Conservation (phyloP, 192 early-diverging fungal genomes). For the Haplosporangium gracile region DNA sequence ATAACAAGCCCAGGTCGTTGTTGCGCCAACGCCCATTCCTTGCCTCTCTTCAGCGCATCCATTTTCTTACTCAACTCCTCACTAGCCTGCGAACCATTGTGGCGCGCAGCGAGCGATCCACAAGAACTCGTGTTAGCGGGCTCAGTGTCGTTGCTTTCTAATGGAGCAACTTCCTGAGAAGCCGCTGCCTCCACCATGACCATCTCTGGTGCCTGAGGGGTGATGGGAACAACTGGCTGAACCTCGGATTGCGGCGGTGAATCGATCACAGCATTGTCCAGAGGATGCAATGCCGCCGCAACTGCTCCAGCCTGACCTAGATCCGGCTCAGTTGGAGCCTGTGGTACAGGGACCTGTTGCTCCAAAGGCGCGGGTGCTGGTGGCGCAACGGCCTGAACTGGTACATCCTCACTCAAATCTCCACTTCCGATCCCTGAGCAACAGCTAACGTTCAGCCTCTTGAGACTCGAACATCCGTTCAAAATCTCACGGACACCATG, state of each 20-base stretch:
- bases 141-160: background rate
- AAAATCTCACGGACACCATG: constrained; percentile 48
- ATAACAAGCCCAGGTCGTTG: constrained; percentile 47
- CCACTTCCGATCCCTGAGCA: constrained; percentile 52
- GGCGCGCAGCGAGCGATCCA: background rate
- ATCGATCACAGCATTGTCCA: background rate
- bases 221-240: background rate
- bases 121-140: background rate
- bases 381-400: background rate
- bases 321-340: background rate
- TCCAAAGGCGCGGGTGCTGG: background rate
- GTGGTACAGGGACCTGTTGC: background rate
- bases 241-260: background rate
- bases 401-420: background rate
- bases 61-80: constrained; percentile 35
- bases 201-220: background rate
- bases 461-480: constrained; percentile 35
- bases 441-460: constrained; percentile 54
- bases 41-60: constrained; percentile 46
- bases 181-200: background rate
- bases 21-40: constrained; percentile 51
- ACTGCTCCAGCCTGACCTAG: background rate
- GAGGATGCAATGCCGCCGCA: background rate
- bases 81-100: background rate
- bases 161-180: background rate